These are phyloP conservation scores for Nadsonia commutata DNA, from an alignment of 1,139 yeast species.

Conservation along the genomic window DNA sequence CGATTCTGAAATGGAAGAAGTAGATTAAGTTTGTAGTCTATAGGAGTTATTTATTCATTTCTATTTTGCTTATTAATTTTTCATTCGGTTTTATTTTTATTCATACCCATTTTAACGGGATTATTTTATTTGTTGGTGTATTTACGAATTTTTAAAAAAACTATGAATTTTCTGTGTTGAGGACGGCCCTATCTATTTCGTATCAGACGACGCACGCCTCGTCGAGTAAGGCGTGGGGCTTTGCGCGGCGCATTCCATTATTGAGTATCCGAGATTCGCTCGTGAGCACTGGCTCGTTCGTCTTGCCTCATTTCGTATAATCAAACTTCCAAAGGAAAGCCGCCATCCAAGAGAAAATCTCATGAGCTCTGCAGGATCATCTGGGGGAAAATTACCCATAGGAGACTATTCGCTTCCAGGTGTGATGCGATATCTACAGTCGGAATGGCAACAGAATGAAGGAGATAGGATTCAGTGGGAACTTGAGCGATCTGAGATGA, in stretches of 20 bases:
- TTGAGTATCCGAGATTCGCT: no score
- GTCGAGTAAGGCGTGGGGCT: no score
- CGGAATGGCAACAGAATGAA: conserved; percentile 42
- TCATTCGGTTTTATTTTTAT: neutral
- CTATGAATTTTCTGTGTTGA: no score
- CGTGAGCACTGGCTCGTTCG: no score
- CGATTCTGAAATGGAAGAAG: conserved; percentile 98
- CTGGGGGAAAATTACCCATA: neutral
- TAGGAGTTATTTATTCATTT: neutral
- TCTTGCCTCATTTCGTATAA: no score
- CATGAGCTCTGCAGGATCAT: neutral
- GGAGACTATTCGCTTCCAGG: conserved; percentile 21
- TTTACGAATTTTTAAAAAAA: no score
- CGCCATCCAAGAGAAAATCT: no score
- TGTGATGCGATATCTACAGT: conserved; percentile 42
- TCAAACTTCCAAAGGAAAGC: no score
- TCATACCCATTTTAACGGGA: no score
- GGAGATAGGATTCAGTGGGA: conserved; percentile 44
- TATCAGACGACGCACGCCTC: no score
- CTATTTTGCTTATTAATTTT: neutral
- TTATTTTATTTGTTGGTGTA: neutral
- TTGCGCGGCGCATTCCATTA: no score
- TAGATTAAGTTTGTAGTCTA: conserved; percentile 45
- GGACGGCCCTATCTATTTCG: no score
- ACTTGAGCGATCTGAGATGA: conserved; percentile 39